Base-by-base conservation (phyloP, 2,329 filamentous ascomycete species). In the Septoria linicola region DNA sequence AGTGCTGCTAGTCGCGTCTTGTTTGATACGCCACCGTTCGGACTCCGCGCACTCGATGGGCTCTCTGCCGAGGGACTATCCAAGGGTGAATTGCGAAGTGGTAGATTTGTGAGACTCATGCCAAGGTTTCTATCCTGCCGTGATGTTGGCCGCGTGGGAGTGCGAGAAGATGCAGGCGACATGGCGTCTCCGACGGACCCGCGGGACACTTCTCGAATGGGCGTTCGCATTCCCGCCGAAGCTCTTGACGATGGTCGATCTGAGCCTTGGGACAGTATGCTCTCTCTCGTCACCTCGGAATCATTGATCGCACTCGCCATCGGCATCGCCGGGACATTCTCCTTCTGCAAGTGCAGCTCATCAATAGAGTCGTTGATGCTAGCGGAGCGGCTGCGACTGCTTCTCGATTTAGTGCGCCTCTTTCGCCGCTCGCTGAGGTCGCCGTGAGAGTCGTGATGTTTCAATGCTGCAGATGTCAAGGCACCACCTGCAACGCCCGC, bases 271-370 rank as follows among this genome's bases (percentile, higher is more conserved):
- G 91, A 93, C 14, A 93, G 72, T 47, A 97, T 88, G 0, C 92
- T 96, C 13, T 87, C 87, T 61, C 92, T 80, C 0, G 92, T 97
- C 49, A 96, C 71, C 44, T 96, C 91, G 0, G 92, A 95, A 35
- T 87, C 82, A 59, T 88, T 87, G 51, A 95, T 81, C 49, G 89
- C 88, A 70, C 91, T 96, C 70, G 87, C 85, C 56, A 96, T 78
- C 2, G 92, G 92, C 85, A 96, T 89, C 4, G 88, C 88, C 5
- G 90, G 86, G 11, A 88, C 80, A 1, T 60, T 49, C 32, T 58
- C 54, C 37, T 63, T 61, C 41, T 83, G 20, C 19, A 55, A 52
- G 35, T 76, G 76, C 14, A 73, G 66, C 31, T 79, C 73, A 47
- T 81, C 80, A 2, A 74, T 60, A 37, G 70, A 81, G 52, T 83